Conservation (phyloP, 352 stramenopile species). For the Pythium oligandrum region DNA sequence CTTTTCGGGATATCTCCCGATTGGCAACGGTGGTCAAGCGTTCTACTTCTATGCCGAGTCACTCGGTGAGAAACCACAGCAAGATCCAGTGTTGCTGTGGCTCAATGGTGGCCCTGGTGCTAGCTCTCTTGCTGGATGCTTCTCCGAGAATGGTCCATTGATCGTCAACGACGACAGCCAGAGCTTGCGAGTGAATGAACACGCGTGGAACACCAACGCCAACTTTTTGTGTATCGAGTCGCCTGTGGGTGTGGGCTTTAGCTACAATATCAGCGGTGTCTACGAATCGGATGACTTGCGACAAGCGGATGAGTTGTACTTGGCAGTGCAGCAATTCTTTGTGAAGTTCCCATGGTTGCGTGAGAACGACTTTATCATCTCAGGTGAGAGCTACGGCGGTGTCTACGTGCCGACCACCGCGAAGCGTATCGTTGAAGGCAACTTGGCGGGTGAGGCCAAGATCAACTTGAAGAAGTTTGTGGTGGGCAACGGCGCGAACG, state of each 20-base stretch:
- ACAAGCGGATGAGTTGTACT: constrained; percentile 70
- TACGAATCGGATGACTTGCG: constrained; percentile 69
- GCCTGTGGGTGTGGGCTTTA: constrained; percentile 50
- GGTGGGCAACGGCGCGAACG: constrained; percentile 59
- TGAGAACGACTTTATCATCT: constrained; percentile 68
- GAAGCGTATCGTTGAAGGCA: constrained; percentile 42
- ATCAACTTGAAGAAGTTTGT: constrained; percentile 88
- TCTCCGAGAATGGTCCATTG: constrained; percentile 54
- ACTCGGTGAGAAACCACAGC: background rate
- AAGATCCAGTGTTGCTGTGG: constrained; percentile 33
- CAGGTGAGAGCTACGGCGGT: constrained; percentile 63
- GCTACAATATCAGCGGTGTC: constrained; percentile 42
- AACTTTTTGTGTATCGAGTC: constrained; percentile 50
- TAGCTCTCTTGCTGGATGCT: constrained; percentile 42
- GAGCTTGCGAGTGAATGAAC: constrained; percentile 28
- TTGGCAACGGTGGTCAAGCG: constrained; percentile 14
- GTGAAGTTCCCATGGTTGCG: constrained; percentile 73
- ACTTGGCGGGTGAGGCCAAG: constrained; percentile 15
- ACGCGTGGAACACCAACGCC: constrained; percentile 39
- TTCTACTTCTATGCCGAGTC: constrained; percentile 11
- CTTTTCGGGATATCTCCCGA: constrained; percentile 16
- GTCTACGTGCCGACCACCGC: constrained; percentile 59
- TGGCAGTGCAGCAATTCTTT: constrained; percentile 76
- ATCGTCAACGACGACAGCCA: constrained; percentile 39
- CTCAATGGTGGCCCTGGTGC: constrained; percentile 49